These are phyloP conservation scores for Nakazawaea laoshanensis DNA, from an alignment of 805 yeast genomes.

Conservation along the genomic window DNA sequence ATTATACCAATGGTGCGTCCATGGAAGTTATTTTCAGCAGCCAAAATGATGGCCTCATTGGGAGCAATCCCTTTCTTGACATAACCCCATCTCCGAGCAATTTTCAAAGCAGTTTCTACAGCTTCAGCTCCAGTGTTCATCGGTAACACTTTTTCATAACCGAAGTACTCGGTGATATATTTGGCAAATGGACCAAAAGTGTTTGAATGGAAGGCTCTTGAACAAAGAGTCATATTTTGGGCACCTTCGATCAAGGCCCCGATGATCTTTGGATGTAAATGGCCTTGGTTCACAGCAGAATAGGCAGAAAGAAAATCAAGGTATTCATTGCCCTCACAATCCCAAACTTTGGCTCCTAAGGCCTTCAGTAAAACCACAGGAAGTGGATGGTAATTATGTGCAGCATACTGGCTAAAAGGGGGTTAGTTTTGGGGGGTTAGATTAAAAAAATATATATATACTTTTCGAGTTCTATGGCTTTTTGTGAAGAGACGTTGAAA, in stretches of 20 bases:
- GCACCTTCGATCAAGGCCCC: constrained; percentile 85
- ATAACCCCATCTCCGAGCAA: constrained; percentile 98
- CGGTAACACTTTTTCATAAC: constrained; percentile 89
- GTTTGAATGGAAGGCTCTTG: constrained; percentile 89
- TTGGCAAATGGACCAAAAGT: constrained; percentile 82
- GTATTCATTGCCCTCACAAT: constrained; percentile 93
- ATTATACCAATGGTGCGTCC: constrained; percentile 94
- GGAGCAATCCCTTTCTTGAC: constrained; percentile 74
- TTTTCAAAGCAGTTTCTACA: constrained; percentile 87
- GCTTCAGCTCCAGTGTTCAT: constrained; percentile 99
- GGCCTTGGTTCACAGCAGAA: constrained; percentile 97
- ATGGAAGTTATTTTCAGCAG: constrained; percentile 89
- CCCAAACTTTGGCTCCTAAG: constrained; percentile 92
- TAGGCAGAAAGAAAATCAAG: constrained; percentile 90
- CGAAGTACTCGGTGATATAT: constrained; percentile 79
- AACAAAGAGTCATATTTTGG: constrained; percentile 70
- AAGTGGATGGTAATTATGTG: constrained; percentile 94
- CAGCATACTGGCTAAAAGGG: constrained; percentile 30
- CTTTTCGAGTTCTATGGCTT: constrained; percentile 11
- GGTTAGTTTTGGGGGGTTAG: background rate
- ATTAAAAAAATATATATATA: constrained; percentile 1
- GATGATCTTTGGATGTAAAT: constrained; percentile 91
- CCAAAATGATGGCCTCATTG: constrained; percentile 77
- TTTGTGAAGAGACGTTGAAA: constrained; percentile 8
- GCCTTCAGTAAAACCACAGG: constrained; percentile 92